Conservation (phyloP, 2,329 filamentous ascomycete genomes). For the Colletotrichum costaricense region DNA sequence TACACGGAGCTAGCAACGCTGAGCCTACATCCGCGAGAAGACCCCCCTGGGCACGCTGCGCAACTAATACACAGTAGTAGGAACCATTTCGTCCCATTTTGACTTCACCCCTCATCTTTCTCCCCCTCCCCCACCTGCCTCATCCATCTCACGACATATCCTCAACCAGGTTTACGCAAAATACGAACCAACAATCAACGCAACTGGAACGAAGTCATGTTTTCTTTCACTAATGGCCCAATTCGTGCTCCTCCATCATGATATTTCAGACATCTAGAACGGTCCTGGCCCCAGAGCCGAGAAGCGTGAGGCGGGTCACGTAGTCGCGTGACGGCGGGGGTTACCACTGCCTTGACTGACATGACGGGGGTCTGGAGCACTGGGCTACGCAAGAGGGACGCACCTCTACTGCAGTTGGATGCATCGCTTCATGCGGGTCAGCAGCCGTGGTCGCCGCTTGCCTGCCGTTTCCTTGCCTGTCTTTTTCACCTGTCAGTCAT, state of each 20-base stretch:
- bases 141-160: too few species aligned
- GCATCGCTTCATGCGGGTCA: slow-evolving; percentile 26
- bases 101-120: too few species aligned
- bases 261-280: not conserved
- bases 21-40: not conserved
- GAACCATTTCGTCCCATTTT: too few species aligned
- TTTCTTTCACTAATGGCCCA: too few species aligned
- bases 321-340: slow-evolving; percentile 23
- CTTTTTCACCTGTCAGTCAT: not conserved
- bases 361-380: not conserved
- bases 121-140: not conserved
- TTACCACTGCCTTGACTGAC: too few species aligned
- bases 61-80: too few species aligned
- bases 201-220: too few species aligned
- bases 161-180: too few species aligned
- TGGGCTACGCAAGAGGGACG: slow-evolving; percentile 10
- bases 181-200: too few species aligned
- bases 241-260: not conserved
- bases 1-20: too few species aligned
- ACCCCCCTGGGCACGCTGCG: not conserved
- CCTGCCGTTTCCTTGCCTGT: not conserved
- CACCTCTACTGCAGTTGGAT: slow-evolving; percentile 21
- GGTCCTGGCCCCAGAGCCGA: slow-evolving; percentile 9
- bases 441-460: not conserved
- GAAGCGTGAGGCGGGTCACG: not conserved